Evolutionary conservation across 2,329 filamentous ascomycete species (phyloP).

Genomic region (Clonostachys rosea): DNA sequence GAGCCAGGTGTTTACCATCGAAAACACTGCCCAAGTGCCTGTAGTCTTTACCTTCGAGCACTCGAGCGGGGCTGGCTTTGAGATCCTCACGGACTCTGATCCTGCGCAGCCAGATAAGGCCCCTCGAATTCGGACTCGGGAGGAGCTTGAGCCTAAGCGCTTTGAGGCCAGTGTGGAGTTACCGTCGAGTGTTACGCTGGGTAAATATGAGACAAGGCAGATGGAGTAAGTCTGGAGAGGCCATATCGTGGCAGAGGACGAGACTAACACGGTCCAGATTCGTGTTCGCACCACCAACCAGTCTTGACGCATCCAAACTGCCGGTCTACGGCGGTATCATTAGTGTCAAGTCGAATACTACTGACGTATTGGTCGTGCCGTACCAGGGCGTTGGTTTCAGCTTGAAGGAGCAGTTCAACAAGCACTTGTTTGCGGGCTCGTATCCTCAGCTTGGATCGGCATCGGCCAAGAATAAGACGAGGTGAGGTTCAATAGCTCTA

Average conservation of each 20-base stretch:
- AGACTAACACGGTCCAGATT: slow-evolving; percentile 1
- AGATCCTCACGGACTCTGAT: slow-evolving; percentile 9
- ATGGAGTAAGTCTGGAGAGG: slow-evolving; percentile 1
- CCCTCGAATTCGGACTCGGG: slow-evolving; percentile 1
- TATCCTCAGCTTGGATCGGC: too few species aligned
- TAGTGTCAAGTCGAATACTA: slow-evolving; percentile 17
- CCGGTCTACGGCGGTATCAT: slow-evolving; percentile 28
- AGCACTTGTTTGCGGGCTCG: background rate
- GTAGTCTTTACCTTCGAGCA: slow-evolving; percentile 25
- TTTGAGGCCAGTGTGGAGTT: slow-evolving; percentile 11
- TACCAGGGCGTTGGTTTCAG: slow-evolving; percentile 3
- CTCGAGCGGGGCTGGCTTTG: slow-evolving; percentile 26
- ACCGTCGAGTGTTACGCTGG: slow-evolving; percentile 12
- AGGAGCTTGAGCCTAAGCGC: slow-evolving; percentile 1
- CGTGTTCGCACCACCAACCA: slow-evolving; percentile 16
- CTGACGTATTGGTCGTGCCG: slow-evolving; percentile 21
- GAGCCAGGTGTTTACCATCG: slow-evolving; percentile 17
- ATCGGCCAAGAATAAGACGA: background rate
- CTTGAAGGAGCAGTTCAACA: too few species aligned
- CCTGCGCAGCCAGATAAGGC: background rate
- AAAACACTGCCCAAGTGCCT: slow-evolving; percentile 25
- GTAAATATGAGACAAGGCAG: slow-evolving; percentile 14
- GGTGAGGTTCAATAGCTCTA: background rate
- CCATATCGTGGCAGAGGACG: too few species aligned
- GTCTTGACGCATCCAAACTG: slow-evolving; percentile 14